phyloP scores from a whole-genome alignment of 2,329 filamentous ascomycete genomes.

The Dactylellina sp. region DNA sequence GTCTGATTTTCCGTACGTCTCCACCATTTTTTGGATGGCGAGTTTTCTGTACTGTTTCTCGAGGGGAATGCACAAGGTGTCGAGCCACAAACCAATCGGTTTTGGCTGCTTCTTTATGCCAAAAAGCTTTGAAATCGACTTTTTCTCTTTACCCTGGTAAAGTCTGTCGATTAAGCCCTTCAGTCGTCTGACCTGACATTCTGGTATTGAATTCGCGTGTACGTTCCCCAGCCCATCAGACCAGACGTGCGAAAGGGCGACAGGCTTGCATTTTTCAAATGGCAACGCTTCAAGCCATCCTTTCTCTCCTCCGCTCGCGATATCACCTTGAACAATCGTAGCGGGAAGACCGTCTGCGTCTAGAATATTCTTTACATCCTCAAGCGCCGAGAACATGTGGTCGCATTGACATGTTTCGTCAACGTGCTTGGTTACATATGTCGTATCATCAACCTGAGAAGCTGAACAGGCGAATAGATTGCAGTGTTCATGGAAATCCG shows the following conservation, averaged over 20 bases:
- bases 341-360: constrained; percentile 35
- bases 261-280: constrained; percentile 37
- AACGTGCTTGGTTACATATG: constrained; percentile 52
- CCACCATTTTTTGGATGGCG: constrained; percentile 52
- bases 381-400: constrained; percentile 50
- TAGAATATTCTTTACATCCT: constrained; percentile 33
- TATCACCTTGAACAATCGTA: constrained; percentile 38
- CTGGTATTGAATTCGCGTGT: constrained; percentile 49
- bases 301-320: constrained; percentile 25
- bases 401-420: constrained; percentile 40
- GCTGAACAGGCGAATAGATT: constrained; percentile 47
- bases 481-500: constrained; percentile 37
- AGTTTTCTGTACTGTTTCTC: constrained; percentile 44
- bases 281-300: constrained; percentile 30
- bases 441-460: constrained; percentile 48
- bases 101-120: constrained; percentile 30
- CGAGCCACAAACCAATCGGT: constrained; percentile 51
- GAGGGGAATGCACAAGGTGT: constrained; percentile 57
- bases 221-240: constrained; percentile 57
- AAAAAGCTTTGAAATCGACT: constrained; percentile 18
- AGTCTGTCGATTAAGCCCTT: constrained; percentile 35
- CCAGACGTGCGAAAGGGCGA: constrained; percentile 58
- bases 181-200: constrained; percentile 52
- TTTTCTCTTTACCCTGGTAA: constrained; percentile 12
- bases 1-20: constrained; percentile 52